A percentile compares a stretch with the other conserved stretches of the same genome.
Evolutionary conservation across 345 rosid genomes (phyloP).

Genomic region (Crucihimalaya himalaica): DNA sequence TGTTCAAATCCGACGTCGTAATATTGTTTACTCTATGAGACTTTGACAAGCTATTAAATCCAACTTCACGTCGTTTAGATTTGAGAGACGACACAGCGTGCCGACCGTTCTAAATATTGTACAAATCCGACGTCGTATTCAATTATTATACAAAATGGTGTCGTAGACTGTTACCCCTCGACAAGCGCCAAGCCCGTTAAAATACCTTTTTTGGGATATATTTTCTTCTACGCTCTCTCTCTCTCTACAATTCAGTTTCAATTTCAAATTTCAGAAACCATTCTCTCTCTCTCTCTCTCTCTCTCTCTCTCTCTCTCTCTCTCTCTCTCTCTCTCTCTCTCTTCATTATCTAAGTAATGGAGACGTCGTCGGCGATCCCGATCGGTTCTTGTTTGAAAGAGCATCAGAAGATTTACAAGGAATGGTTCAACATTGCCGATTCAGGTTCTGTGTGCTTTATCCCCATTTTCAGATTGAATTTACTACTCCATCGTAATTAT

Average conservation of each 20-base stretch:
- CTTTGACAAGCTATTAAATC: not conserved
- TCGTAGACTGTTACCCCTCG: not conserved
- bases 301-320: conserved; percentile 32
- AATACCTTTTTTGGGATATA: conserved; percentile 17
- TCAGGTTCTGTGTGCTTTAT: conserved; percentile 50
- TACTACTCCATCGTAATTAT: not conserved
- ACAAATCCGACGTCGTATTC: not conserved
- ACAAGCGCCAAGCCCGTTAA: conserved; percentile 43
- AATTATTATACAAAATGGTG: too few relatives aligned
- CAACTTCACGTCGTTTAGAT: not conserved
- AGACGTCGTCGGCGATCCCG: conserved; percentile 42
- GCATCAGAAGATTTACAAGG: conserved; percentile 69
- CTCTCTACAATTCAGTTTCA: conserved; percentile 1
- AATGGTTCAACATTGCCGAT: conserved; percentile 83
- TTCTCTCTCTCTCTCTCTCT: conserved; percentile 24
- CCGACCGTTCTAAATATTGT: not conserved
- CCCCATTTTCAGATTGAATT: not conserved
- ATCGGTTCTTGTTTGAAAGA: conserved; percentile 59
- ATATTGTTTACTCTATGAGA: too few relatives aligned
- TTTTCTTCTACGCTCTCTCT: not conserved
- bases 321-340: conserved; percentile 1
- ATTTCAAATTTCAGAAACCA: conserved; percentile 36
- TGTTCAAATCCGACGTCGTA: not conserved
- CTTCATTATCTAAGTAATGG: conserved; percentile 44
- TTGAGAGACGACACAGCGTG: not conserved